phyloP scores from a whole-genome alignment of 192 early-diverging fungal species.

The Coemansia sp. region DNA sequence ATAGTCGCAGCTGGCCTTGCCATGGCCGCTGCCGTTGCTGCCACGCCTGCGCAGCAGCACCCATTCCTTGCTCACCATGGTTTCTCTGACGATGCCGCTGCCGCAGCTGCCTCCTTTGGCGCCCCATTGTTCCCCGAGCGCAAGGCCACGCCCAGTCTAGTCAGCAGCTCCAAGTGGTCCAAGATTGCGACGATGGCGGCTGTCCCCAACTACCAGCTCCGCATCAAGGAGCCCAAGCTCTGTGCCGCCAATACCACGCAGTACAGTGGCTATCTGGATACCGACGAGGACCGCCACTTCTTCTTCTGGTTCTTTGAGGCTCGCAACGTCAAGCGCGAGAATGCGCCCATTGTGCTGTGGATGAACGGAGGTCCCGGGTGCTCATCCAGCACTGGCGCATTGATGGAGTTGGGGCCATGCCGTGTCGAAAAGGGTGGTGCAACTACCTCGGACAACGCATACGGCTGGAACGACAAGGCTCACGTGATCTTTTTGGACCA shows the following conservation, averaged over 20 bases:
- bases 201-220: constrained; percentile 73
- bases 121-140: constrained; percentile 9
- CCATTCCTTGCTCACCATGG: constrained; percentile 25
- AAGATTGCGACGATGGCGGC: constrained; percentile 45
- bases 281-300: constrained; percentile 73
- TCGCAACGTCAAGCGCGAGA: constrained; percentile 61
- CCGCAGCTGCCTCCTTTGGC: background rate
- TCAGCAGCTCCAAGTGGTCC: constrained; percentile 30
- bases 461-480: constrained; percentile 91
- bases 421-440: constrained; percentile 75
- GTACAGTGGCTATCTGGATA: constrained; percentile 80
- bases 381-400: constrained; percentile 72
- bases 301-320: constrained; percentile 99
- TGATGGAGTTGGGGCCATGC: constrained; percentile 90
- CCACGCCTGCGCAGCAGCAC: constrained; percentile 31
- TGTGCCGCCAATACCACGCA: constrained; percentile 90
- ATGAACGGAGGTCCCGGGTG: constrained; percentile 88
- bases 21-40: constrained; percentile 14
- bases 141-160: constrained; percentile 21
- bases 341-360: constrained; percentile 78
- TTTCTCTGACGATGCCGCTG: background rate
- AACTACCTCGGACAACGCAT: constrained; percentile 63
- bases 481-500: constrained; percentile 86
- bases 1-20: constrained; percentile 20
- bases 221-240: constrained; percentile 72